Base-by-base conservation (phyloP, 192 early-diverging fungal species). In the Backusella mclennaniae region DNA sequence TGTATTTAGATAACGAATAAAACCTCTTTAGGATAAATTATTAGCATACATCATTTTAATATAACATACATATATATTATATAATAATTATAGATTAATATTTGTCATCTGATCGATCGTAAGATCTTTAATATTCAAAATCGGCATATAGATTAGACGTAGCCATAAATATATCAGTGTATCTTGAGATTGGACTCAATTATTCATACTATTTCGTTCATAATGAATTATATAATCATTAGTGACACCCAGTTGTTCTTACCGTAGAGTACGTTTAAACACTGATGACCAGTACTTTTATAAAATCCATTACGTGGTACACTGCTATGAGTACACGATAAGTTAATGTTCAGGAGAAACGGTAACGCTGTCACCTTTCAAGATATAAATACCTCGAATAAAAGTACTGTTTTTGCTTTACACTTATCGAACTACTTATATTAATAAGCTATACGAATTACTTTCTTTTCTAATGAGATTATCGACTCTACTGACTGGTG, bases 401-500 rank as follows among this genome's bases (percentile, higher is more conserved):
- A 63, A 49, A 49, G 15, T 5, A 63, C 4, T 9, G 0, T 4
- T 56, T 63, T 63, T 63, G 38, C 1, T 63, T 63, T 63, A 11
- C 12, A 9, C 56, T 63, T n/a, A 29, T 29, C 21, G 2, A 63
- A 9, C 12, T 14, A 26, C 8, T 12, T 63, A 29, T 63, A 6
- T 29, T 63, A 29, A 29, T 63, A 63, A 26, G 11, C 12, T 63
- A 63, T 29, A 14, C 23, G 3, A 63, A 23, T 15, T 29, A 23
- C 23, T 4, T 19, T 23, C 21, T 69, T 38, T 21, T 38, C 15
- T 69, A 1, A 76, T 76, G 75, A 76, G 52, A 35, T 29, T 76
- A 59, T 68, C 35, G 21, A 36, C 75, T 15, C 8, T 76, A 15
- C 67, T 76, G 21, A 67, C 44, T 12, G 35, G 67, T 23, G 75